A percentile compares a stretch with the other conserved stretches of the same genome.
Evolutionary conservation across 805 yeast genomes (phyloP).

Genomic region (Huiozyma sinensis): DNA sequence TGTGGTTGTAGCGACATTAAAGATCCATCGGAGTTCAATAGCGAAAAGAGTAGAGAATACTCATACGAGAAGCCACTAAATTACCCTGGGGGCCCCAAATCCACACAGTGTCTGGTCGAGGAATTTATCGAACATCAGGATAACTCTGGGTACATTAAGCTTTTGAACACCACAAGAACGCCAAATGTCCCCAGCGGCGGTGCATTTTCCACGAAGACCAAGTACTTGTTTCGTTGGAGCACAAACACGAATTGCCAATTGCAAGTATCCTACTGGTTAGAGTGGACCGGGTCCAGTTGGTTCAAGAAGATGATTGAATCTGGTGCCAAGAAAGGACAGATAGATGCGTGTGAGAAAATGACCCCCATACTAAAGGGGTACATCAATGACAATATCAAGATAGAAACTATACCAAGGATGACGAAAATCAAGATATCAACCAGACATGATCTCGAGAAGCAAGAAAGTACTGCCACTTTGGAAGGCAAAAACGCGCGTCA

Average conservation of each 20-base stretch:
- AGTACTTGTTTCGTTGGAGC: constrained; percentile 70
- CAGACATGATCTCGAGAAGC: no score
- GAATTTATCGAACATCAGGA: constrained; percentile 50
- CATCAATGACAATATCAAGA: constrained; percentile 12
- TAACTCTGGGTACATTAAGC: constrained; percentile 41
- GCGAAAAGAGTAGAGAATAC: constrained; percentile 38
- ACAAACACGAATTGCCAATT: constrained; percentile 48
- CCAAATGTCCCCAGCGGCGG: constrained; percentile 95
- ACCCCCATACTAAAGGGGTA: constrained; percentile 18
- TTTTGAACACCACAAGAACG: constrained; percentile 56
- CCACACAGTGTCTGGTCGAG: constrained; percentile 66
- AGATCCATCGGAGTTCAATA: constrained; percentile 28
- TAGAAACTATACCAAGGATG: no score
- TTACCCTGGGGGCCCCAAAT: constrained; percentile 85
- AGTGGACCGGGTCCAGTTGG: constrained; percentile 92
- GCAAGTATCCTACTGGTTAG: constrained; percentile 58
- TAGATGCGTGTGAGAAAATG: constrained; percentile 45
- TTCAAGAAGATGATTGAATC: constrained; percentile 80
- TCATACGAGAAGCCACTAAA: constrained; percentile 65
- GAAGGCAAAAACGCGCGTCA: no score
- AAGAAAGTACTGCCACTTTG: no score
- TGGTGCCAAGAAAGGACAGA: constrained; percentile 74
- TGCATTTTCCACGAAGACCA: constrained; percentile 64
- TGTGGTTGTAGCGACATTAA: constrained; percentile 30
- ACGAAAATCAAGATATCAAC: no score